Base-by-base conservation (phyloP, 805 yeast genomes). In the Saturnispora gosingensis region DNA sequence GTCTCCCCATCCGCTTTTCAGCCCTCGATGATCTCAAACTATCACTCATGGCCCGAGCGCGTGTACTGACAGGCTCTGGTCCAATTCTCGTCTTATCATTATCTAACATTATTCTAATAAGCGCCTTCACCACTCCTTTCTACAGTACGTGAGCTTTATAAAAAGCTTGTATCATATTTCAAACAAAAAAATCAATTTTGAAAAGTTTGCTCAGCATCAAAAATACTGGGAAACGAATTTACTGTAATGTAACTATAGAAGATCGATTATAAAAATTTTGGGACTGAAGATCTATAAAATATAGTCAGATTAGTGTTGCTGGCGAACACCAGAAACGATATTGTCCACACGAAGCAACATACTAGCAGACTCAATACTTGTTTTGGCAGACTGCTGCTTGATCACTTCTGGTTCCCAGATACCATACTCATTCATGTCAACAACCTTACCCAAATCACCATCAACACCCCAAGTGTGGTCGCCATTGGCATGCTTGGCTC, bases 371-470 rank as follows among this genome's bases (percentile, higher is more conserved):
- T 93, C 99, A 57, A 93, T 86, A 35, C 96, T 96, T n/a, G 99
- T 93, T 75, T 93, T 93, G 59, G 91, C 84, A 58, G 95, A 84
- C 73, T 93, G 99, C 67, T 87, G 95, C 72, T 93, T 93, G 70
- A 93, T 88, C 47, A 88, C 97, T 72, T 91, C 97, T 18, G 99
- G 99, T 73, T 93, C 99, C 99, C 99, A 93, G 58, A 93, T 85
- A 28, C 99, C 99, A 68, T 89, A 91, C 28, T 81, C 84, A 58
- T 85, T 80, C 99, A 93, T 93, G 66, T 93, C 97, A 27, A 87
- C 97, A 53, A 93, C 78, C 70, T 86, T 88, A 58, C 99, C 99
- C 53, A 76, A 74, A 59, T 91, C 96, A 58, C 99, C 99, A 67
- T 93, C 96, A 54, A 93, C 81, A 65, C 99, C 99, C 69, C 74